Evolutionary conservation across 352 stramenopile species (phyloP), one percentile per base, ranked within the genome.

Genomic region (Bremia lactucae): DNA sequence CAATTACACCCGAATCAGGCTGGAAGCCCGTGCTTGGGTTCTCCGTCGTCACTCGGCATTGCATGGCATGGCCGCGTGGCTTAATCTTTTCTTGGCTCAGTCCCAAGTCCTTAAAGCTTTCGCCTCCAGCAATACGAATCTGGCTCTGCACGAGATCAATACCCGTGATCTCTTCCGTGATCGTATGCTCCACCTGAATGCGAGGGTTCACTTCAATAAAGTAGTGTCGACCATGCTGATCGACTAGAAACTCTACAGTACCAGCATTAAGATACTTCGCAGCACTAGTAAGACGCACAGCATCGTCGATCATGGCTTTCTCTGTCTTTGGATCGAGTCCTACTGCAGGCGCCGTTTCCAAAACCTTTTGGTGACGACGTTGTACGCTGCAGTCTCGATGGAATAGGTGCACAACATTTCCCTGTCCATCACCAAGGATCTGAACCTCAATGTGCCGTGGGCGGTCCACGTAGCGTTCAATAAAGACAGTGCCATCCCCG

Each of bases 151-250:
- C 95, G 31, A 99, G 76, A 57, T 99, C 95, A 36, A 98, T 83
- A 44, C 83, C 84, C 23, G 83, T 97, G 50, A 96, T 94, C 56
- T 96, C 66, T 47, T 96, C 85, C 20, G 85, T 96, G 62, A 96
- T 87, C 40, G 83, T 92, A 64, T 95, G 83, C 59, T 96, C 85
- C 3, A 96, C 93, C 65, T 99, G 96, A 36, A 99, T 86, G 41
- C 96, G 88, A 11, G 96, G 94, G 68, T 99, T 99, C 49, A 98
- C 93, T 77, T 99, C 96, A 47, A 98, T 98, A 59, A 99, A 99
- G 73, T 96, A 96, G 70, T 95, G 81, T 25, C 74, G 69, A 14
- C 71, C 58, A 56, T 83, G 31, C 57, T 97, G 80, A 63, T 98
- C 95, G 39, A 98, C 78, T 2, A 99, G 72, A 57, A 98, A 99